Conservation (phyloP, 108 stramenopile species). For the Conticribra guillardii region DNA sequence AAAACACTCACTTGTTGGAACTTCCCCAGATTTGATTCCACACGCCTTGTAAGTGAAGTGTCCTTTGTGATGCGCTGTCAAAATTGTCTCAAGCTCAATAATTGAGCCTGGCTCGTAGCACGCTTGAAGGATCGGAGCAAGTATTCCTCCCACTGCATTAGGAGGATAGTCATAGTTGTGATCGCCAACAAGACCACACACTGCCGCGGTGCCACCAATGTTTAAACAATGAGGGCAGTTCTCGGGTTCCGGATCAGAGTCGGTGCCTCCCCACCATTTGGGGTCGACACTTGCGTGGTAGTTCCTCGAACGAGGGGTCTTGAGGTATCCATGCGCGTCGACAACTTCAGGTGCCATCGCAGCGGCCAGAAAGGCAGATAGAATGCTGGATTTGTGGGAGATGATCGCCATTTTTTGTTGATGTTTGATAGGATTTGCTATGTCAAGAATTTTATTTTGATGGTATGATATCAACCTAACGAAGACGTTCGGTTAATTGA, state of each 20-base stretch:
- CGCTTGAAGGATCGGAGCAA: constrained; percentile 47
- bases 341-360: too few relatives aligned
- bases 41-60: constrained; percentile 62
- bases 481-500: too few relatives aligned
- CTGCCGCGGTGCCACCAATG: constrained; percentile 47
- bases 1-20: constrained; percentile 63
- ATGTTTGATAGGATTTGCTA: too few relatives aligned
- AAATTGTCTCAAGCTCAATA: constrained; percentile 46
- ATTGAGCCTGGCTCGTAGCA: constrained; percentile 48
- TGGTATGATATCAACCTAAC: too few relatives aligned
- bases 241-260: constrained; percentile 20
- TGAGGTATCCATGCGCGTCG: constrained; percentile 37
- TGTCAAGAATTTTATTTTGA: too few relatives aligned
- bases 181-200: constrained; percentile 35
- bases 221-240: constrained; percentile 41
- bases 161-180: constrained; percentile 57
- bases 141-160: constrained; percentile 43
- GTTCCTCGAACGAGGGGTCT: constrained; percentile 41
- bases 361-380: too few relatives aligned
- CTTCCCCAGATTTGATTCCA: constrained; percentile 41
- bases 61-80: constrained; percentile 66
- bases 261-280: constrained; percentile 4
- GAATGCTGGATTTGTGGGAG: too few relatives aligned
- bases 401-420: too few relatives aligned
- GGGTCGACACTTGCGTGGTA: constrained; percentile 29